Conservation (phyloP, 352 stramenopile species). For the Phytophthora europaea region DNA sequence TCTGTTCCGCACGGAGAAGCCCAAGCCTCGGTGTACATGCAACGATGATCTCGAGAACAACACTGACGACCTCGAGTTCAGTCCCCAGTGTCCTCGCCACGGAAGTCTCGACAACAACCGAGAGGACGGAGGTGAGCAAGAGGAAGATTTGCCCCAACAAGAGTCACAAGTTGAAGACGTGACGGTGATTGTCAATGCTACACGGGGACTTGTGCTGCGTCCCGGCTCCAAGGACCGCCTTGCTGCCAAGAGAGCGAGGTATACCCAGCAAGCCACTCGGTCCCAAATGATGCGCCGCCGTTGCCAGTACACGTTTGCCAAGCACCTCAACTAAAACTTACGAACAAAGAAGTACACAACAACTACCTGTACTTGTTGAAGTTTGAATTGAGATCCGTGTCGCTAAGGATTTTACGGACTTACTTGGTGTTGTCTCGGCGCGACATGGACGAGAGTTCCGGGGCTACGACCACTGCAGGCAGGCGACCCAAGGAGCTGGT, state of each 20-base stretch:
- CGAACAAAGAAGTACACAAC: too few relatives aligned
- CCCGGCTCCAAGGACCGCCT: conserved; percentile 39
- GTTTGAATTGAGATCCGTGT: not conserved
- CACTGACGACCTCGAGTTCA: not conserved
- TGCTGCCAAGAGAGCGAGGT: conserved; percentile 23
- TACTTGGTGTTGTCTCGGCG: conserved; percentile 5
- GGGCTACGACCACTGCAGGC: conserved; percentile 1
- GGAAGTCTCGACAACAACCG: conserved; percentile 26
- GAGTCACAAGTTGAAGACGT: conserved; percentile 31
- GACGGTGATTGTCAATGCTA: conserved; percentile 69
- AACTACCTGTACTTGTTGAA: too few relatives aligned
- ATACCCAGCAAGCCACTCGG: conserved; percentile 34
- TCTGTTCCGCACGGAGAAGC: conserved; percentile 25
- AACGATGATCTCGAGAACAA: not conserved
- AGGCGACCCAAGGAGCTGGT: conserved; percentile 29
- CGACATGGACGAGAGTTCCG: conserved; percentile 18
- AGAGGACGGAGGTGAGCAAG: conserved; percentile 22
- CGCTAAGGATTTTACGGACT: not conserved
- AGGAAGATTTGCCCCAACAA: conserved; percentile 4
- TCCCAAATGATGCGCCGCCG: conserved; percentile 73
- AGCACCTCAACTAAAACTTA: conserved; percentile 20
- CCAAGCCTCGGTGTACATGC: conserved; percentile 12
- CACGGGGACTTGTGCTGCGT: conserved; percentile 43
- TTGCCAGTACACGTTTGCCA: conserved; percentile 58
- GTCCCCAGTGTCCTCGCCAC: conserved; percentile 1